Evolutionary conservation across 306 rosid species (phyloP), one percentile per base, ranked within the genome.

Genomic region (Cucumis hystrix): DNA sequence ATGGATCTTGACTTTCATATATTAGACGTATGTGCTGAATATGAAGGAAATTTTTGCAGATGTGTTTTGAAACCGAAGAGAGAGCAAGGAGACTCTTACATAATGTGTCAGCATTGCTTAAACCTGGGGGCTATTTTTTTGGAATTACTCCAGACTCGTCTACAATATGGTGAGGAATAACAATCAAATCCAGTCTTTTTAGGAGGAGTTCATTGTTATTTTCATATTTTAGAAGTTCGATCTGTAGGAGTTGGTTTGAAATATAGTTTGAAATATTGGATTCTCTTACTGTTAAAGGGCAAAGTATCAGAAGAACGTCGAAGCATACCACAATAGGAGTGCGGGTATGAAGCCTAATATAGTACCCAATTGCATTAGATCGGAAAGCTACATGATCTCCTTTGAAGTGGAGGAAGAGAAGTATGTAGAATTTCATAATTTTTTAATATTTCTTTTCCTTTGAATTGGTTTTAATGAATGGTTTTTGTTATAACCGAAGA

Each of bases 111-210:
- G 82, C 87, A 33, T 85, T 95, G 85, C 86, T 95, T 86, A 95
- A 95, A 78, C 97, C 99, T 0, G 97, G 99, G 87, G 99, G 99
- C 83, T 92, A 92, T 80, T 92, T 95, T 95, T 88, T 95, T 6
- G 98, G 97, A 84, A 92, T 95, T 87, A 92, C 97, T 86, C 92
- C 98, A 64, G 98, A 95, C 93, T 95, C 97, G 72, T 92, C 97
- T 88, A 92, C 97, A 77, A 92, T 95, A 95, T 92, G 98, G 98
- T 95, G 89, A 78, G 97, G 68, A 82, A 63, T 80, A 54, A 79
- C 55, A 78, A 74, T 49, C 23, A 3, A 43, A 69, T 69, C 57
- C 57, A 12, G 49, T 47, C 14, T 13, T 70, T 45, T 15, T 70
- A 14, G 59, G 13, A 14, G 59, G 13, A 47, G 10, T 47, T 49